Conservation (phyloP, 1,139 yeast species). For the Debaryomyces singareniensis region DNA sequence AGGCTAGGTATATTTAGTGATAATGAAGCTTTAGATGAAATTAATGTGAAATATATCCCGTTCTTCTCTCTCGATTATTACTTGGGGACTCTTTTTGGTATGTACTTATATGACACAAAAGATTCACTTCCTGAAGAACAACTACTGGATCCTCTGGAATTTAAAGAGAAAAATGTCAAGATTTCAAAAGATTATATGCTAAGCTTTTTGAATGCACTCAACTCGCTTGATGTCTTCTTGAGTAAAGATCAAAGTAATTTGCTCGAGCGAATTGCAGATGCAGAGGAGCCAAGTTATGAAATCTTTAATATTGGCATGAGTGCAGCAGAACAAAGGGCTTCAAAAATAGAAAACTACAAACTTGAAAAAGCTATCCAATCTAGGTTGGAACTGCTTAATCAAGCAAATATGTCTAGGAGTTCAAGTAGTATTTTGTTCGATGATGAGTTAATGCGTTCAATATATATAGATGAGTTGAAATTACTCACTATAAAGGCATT, state of each 20-base stretch:
- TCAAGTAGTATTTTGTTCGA: conserved; percentile 26
- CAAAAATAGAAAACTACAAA: conserved; percentile 65
- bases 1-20: conserved; percentile 48
- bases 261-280: conserved; percentile 27
- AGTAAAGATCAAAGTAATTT: conserved; percentile 23
- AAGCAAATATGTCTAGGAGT: neutral
- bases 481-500: conserved; percentile 50
- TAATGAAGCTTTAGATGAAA: conserved; percentile 54
- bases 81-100: conserved; percentile 31
- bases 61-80: conserved; percentile 49
- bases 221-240: conserved; percentile 36
- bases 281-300: conserved; percentile 37
- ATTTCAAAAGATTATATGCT: conserved; percentile 35
- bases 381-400: conserved; percentile 28
- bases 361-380: conserved; percentile 49
- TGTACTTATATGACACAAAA: conserved; percentile 6
- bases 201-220: conserved; percentile 35
- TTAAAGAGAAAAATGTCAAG: conserved; percentile 35
- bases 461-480: conserved; percentile 50
- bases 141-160: conserved; percentile 10
- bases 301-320: conserved; percentile 21
- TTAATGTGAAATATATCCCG: conserved; percentile 50
- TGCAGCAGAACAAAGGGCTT: conserved; percentile 56
- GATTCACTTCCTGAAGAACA: conserved; percentile 3
- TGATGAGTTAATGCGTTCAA: conserved; percentile 54